phyloP scores from a whole-genome alignment of 106 monocot species.

The Amphibolis antarctica region DNA sequence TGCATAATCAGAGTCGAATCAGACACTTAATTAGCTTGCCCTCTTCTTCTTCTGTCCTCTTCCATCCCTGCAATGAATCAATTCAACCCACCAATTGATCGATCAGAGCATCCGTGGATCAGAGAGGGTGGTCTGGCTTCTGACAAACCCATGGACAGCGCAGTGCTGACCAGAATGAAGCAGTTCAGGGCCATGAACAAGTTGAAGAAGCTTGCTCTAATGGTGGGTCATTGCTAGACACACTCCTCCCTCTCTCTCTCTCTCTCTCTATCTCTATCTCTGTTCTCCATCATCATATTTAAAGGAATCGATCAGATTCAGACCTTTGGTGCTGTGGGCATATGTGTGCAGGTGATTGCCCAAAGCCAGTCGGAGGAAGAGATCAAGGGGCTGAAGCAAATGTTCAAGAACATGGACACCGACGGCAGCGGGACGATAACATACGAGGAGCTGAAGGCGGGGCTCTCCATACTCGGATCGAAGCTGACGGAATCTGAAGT shows the following conservation, averaged over 20 bases:
- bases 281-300: neutral
- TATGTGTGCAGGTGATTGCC: constrained; percentile 46
- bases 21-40: too few relatives aligned
- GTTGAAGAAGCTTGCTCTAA: constrained; percentile 64
- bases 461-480: constrained; percentile 57
- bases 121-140: constrained; percentile 49
- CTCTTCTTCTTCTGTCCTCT: neutral
- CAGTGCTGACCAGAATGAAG: constrained; percentile 63
- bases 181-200: constrained; percentile 91
- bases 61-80: too few relatives aligned
- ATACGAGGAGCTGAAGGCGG: constrained; percentile 57
- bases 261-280: neutral
- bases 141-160: constrained; percentile 58
- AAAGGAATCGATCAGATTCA: neutral
- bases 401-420: constrained; percentile 78
- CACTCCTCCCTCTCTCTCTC: too few relatives aligned
- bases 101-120: constrained; percentile 40
- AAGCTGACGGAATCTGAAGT: constrained; percentile 52
- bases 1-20: too few relatives aligned
- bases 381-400: constrained; percentile 65
- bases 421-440: constrained; percentile 71
- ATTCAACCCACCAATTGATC: neutral
- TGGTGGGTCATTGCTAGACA: too few relatives aligned
- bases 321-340: too few relatives aligned
- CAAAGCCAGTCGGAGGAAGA: constrained; percentile 68